Evolutionary conservation across 129 eudicot genomes (phyloP), one percentile per base, ranked within the genome.

Genomic region (Lonicera japonica): DNA sequence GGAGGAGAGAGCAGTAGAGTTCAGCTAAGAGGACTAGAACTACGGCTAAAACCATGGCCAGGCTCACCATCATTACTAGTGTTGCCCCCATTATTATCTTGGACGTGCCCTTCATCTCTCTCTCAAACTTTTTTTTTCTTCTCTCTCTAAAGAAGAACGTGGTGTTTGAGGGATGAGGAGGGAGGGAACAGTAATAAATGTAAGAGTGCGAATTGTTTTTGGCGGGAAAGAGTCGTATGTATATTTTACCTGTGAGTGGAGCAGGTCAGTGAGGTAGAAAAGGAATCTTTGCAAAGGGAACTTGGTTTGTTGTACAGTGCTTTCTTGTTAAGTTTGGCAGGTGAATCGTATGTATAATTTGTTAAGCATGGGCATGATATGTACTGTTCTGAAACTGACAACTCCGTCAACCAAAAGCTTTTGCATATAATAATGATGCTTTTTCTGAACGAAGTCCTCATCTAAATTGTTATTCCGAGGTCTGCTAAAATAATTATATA

Each of bases 71-170:
- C 75, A 81, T 78, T 53, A 79, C 82, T 11, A 86, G 25, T 57
- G 79, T 77, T 65, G 92, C 78, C 59, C 83, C 89, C 84, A 90
- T 76, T 20, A 90, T 79, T 38, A 86, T 63, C 70, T 78, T 80
- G 17, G 95, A 77, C 21, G 73, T 48, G 5, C 74, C 83, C 75
- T 79, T 78, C 95, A 82, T 89, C 39, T 73, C 51, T 45, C n/a
- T 45, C 14, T 45, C 3, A 45, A 15, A 15, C 3, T 45, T 12
- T 3, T 45, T 12, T 45, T 12, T 45, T 5, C 12, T 3, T 45
- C 16, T 45, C 16, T 45, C 5, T 45, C 16, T 10, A 15, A 10
- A 45, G n/a, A 45, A 21, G 61, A 57, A 41, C 39, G 73, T 57
- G 71, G 61, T 67, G 63, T 36, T n/a, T 29, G 48, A 51, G 53